phyloP scores from a whole-genome alignment of 441 rosid species.

The Mallotus japonicus region DNA sequence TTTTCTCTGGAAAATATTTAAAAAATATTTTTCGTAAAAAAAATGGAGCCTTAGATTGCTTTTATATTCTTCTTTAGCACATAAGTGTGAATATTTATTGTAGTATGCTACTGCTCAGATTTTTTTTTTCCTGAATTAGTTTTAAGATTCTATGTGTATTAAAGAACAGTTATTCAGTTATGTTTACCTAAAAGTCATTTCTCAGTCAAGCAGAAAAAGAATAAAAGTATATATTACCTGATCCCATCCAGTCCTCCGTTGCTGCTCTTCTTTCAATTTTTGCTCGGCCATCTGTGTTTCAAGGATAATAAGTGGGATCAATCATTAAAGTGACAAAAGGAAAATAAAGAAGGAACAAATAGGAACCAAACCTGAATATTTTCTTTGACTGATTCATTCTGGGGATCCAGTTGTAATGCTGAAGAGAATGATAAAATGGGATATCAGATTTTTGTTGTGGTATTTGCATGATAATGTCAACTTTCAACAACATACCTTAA shows the following conservation, averaged over 20 bases:
- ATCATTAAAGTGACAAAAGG: constrained; percentile 1
- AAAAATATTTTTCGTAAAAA: too few species aligned
- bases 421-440: constrained; percentile 31
- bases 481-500: background rate
- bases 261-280: constrained; percentile 60
- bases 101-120: background rate
- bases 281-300: constrained; percentile 61
- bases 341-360: background rate
- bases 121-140: background rate
- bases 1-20: too few species aligned
- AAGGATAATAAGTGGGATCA: constrained; percentile 16
- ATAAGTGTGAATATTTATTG: background rate
- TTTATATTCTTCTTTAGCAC: background rate
- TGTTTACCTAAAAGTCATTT: background rate
- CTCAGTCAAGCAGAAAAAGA: background rate
- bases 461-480: background rate
- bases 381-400: constrained; percentile 66
- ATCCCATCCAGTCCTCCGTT: constrained; percentile 37
- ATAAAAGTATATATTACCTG: constrained; percentile 41
- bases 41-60: background rate
- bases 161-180: background rate
- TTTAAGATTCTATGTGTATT: background rate
- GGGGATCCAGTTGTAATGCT: constrained; percentile 81
- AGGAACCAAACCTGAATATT: constrained; percentile 59
- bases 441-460: constrained; percentile 11